Conservation (phyloP, 495 filamentous ascomycete genomes). For the Tuber aestivum region DNA sequence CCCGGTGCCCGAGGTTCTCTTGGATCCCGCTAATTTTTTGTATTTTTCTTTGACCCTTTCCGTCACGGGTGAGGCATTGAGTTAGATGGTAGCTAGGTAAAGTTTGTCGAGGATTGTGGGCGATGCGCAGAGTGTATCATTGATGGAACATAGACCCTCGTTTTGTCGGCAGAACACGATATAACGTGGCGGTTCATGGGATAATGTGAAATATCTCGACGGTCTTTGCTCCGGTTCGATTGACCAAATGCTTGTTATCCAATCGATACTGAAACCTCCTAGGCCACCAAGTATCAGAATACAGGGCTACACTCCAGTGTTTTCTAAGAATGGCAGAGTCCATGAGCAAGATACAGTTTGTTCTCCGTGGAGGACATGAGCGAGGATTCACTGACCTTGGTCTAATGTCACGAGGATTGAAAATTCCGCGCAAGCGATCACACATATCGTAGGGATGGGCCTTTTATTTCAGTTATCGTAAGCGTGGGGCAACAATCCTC, state of each 20-base stretch:
- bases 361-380: background rate
- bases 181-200: background rate
- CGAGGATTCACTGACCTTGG: background rate
- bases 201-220: background rate
- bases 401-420: background rate
- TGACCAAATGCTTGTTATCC: background rate
- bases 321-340: background rate
- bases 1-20: background rate
- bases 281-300: background rate
- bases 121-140: background rate
- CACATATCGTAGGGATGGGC: too few relatives aligned
- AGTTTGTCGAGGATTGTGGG: background rate
- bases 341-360: background rate
- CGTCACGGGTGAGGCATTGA: background rate
- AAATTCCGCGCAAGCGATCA: background rate
- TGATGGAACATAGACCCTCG: background rate
- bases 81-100: background rate
- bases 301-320: background rate
- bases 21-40: background rate
- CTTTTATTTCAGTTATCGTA: background rate
- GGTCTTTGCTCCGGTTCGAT: background rate
- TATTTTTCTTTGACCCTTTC: background rate
- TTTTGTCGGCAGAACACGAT: background rate
- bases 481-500: background rate
- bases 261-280: background rate